Base-by-base conservation (phyloP, 2,329 filamentous ascomycete species). In the Colletotrichum ledebouriae region DNA sequence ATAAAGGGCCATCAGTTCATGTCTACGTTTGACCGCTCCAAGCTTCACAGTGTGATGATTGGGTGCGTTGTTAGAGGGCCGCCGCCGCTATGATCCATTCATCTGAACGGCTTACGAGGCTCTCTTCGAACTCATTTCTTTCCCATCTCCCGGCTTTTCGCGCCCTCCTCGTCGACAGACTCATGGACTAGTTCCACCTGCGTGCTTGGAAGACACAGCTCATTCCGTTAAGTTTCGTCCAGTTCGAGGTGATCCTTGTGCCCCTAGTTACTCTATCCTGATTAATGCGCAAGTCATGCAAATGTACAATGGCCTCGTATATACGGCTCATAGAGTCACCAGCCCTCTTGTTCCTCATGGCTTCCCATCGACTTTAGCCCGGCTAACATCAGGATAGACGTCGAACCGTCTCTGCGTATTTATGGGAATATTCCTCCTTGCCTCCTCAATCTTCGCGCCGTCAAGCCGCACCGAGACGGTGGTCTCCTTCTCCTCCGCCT, bases 351-450 rank as follows among this genome's bases (percentile, higher is more conserved):
- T n/a, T 46, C 15, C 33, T 55, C 3, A 55, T 2, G 52, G 33
- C 34, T 55, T 55, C 3, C 22, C 57, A 3, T 59, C 44, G 1
- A 50, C 57, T 75, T 59, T 59, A 5, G 42, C 58, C 58, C 37
- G 20, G 75, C 90, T 94, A 37, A 99, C 89, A 83, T 99, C 94
- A 0, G 94, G 92, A 79, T 99, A 99, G 20, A 99, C 92, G 79
- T 99, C 96, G 77, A 97, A 99, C 72, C 96, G 85, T 75, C 96
- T 87, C 85, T 99, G 96, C 17, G 86, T 87, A 74, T 90, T 89
- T 60, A 98, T 84, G 2, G 96, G 96, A 73, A 99, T 97, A 6
- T 91, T 91, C 78, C 87, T 93, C 77, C 95, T 88, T 52, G 90
- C 89, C 80, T 92, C 90, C 63, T 89, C 87, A 73, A 98, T 92